Conservation (phyloP, 2,329 filamentous ascomycete species). For the Cadophora sp. region DNA sequence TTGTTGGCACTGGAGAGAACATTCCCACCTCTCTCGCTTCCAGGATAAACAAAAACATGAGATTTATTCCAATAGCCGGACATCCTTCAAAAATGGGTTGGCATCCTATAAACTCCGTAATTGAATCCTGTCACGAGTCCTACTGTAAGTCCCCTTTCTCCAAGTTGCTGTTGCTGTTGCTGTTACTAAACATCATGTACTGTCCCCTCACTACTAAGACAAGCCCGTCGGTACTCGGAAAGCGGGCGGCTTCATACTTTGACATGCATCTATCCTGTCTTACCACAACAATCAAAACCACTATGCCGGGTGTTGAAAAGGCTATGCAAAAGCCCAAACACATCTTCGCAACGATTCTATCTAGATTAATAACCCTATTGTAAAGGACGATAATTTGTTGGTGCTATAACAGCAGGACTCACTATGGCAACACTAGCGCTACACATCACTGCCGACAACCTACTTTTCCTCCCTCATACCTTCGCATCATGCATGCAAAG, state of each 20-base stretch:
- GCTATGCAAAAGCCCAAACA: conserved; percentile 7
- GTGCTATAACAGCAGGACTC: neutral
- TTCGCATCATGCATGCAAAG: conserved; percentile 11
- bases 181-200: neutral
- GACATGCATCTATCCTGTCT: conserved; percentile 10
- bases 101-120: too few species aligned
- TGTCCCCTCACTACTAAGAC: too few species aligned
- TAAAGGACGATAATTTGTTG: neutral
- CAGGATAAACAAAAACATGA: neutral
- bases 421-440: conserved; percentile 15
- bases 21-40: neutral
- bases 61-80: neutral
- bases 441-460: conserved; percentile 6
- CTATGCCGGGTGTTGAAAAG: conserved; percentile 10
- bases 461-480: neutral
- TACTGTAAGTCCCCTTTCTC: neutral
- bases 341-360: neutral
- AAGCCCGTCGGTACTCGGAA: conserved; percentile 10
- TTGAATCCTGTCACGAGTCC: too few species aligned
- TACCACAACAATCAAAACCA: conserved; percentile 13
- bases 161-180: neutral
- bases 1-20: neutral
- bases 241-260: conserved; percentile 7
- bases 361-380: too few species aligned
- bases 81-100: neutral